Percentiles rank a stretch among this genome's conserved stretches.
Conservation (phyloP, 805 yeast genomes). For the Sugiyamaella floridensis region DNA sequence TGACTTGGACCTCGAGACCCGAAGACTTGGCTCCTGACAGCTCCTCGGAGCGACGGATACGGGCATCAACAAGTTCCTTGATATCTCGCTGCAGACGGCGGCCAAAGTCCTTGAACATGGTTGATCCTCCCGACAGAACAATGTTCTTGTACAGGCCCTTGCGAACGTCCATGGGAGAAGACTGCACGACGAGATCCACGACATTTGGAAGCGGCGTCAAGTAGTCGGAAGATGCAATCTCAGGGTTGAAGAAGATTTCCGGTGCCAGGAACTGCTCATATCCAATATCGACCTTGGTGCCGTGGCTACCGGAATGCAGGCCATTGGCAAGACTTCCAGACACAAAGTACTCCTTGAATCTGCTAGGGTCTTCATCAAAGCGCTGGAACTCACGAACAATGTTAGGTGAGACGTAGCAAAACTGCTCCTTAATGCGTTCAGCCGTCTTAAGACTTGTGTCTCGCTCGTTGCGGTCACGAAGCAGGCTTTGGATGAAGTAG, state of each 20-base stretch:
- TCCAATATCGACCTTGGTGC: conserved; percentile 80
- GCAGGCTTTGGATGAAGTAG: conserved; percentile 79
- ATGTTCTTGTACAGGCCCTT: conserved; percentile 93
- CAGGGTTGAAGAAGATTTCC: conserved; percentile 98
- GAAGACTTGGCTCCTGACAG: conserved; percentile 69
- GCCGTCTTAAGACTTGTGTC: conserved; percentile 95
- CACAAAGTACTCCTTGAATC: conserved; percentile 78
- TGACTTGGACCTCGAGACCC: conserved; percentile 96
- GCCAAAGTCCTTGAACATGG: conserved; percentile 98
- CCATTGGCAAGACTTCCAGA: conserved; percentile 56
- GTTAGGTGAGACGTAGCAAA: conserved; percentile 96
- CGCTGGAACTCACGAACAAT: conserved; percentile 93
- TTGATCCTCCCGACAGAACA: conserved; percentile 94
- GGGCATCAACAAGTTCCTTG: conserved; percentile 76
- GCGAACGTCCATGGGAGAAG: conserved; percentile 96
- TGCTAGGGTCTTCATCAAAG: conserved; percentile 88
- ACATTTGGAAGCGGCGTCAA: conserved; percentile 93
- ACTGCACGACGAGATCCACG: conserved; percentile 90
- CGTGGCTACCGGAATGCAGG: conserved; percentile 26
- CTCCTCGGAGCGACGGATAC: conserved; percentile 76
- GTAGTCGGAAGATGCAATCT: conserved; percentile 90
- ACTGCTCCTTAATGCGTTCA: conserved; percentile 92
- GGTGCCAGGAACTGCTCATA: conserved; percentile 98
- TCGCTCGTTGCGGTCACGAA: conserved; percentile 94
- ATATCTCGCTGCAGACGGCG: conserved; percentile 95